Percentiles rank a stretch among this genome's conserved stretches.
Evolutionary conservation across 768 basidiomycete genomes (phyloP).

Genomic region (Lactarius pseudohatsudake): DNA sequence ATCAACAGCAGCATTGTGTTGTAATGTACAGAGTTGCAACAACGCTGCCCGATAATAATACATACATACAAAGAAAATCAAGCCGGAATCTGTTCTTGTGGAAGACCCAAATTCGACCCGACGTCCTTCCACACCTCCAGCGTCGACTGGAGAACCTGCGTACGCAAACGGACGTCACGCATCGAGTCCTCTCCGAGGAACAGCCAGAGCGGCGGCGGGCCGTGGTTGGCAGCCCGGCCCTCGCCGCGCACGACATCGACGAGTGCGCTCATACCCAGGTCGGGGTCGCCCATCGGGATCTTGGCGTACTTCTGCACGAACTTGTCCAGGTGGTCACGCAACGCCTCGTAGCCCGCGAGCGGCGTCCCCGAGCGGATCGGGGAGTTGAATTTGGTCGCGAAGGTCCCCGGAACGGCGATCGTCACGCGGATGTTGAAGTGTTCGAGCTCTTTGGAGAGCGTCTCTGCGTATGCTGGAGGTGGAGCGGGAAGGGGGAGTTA

Average conservation of each 20-base stretch:
- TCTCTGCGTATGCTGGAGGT: conserved; percentile 32
- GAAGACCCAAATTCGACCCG: conserved; percentile 16
- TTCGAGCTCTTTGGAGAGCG: conserved; percentile 34
- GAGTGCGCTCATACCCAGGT: conserved; percentile 32
- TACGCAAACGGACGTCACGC: conserved; percentile 26
- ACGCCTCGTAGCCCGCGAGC: conserved; percentile 30
- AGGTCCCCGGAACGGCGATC: conserved; percentile 32
- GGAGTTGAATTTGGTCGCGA: conserved; percentile 29
- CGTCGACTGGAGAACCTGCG: neutral
- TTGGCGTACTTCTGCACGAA: neutral
- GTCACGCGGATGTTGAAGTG: conserved; percentile 35
- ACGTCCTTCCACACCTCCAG: conserved; percentile 20
- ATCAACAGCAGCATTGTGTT: neutral
- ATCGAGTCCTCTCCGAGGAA: conserved; percentile 35
- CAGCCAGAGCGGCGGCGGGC: conserved; percentile 30
- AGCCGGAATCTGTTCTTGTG: neutral
- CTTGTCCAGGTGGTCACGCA: conserved; percentile 18
- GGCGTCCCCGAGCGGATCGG: neutral
- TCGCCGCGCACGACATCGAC: conserved; percentile 35
- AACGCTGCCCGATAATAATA: neutral
- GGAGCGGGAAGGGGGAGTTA: neutral
- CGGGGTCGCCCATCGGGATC: conserved; percentile 32
- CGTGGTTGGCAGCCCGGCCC: conserved; percentile 30
- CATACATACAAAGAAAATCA: neutral
- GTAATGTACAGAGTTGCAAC: neutral